These are phyloP conservation scores for Phlebiopsis gigantea DNA, from an alignment of 768 basidiomycete species.

Conservation along the genomic window DNA sequence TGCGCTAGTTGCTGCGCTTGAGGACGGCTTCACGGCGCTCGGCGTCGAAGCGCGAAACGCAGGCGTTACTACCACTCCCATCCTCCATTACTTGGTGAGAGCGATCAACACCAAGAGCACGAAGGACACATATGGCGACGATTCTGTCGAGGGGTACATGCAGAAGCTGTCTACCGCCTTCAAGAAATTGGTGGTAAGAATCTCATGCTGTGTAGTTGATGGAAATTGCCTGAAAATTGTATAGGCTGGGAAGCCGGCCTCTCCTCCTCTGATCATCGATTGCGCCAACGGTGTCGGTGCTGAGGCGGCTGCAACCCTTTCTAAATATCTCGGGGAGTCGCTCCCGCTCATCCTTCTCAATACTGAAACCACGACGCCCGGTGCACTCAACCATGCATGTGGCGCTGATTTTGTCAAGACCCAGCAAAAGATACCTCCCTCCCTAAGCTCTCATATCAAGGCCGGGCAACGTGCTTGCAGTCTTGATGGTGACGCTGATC, in stretches of 20 bases:
- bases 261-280: constrained; percentile 72
- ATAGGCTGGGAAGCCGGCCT: constrained; percentile 54
- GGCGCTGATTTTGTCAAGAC: constrained; percentile 99
- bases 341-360: constrained; percentile 69
- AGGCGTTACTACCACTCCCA: constrained; percentile 88
- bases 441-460: constrained; percentile 54
- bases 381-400: constrained; percentile 79
- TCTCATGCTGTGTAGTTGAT: neutral
- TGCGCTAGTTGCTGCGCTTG: constrained; percentile 67
- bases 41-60: constrained; percentile 65
- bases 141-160: constrained; percentile 80
- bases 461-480: constrained; percentile 85
- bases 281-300: constrained; percentile 99
- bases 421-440: constrained; percentile 78
- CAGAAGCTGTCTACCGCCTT: constrained; percentile 77
- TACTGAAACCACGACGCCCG: constrained; percentile 54
- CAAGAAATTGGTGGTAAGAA: constrained; percentile 79
- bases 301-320: constrained; percentile 57
- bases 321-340: constrained; percentile 50
- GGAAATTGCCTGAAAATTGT: neutral
- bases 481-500: constrained; percentile 96
- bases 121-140: constrained; percentile 72
- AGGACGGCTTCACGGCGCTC: constrained; percentile 77
- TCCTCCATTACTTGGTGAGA: constrained; percentile 91
- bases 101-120: constrained; percentile 84